Evolutionary conservation across 2,329 filamentous ascomycete genomes (phyloP).

Genomic region (Pyrenochaeta sp.): DNA sequence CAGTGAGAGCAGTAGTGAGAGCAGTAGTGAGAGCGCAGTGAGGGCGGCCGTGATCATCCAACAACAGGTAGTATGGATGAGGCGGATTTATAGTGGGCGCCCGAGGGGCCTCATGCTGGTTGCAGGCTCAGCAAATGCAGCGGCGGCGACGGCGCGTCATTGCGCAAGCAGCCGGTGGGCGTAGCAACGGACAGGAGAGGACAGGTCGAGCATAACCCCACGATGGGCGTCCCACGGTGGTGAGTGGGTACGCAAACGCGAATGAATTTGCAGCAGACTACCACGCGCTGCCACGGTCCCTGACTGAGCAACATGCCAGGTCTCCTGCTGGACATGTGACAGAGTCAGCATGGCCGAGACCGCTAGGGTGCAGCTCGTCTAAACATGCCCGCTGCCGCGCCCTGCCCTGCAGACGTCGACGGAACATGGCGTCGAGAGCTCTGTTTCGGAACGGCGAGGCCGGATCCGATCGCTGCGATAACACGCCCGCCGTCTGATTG

Average conservation of each 20-base stretch:
- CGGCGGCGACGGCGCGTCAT: too few relatives aligned
- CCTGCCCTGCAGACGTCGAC: constrained; percentile 13
- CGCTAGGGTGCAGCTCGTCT: constrained; percentile 1
- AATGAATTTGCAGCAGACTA: constrained; percentile 22
- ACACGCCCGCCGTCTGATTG: too few relatives aligned
- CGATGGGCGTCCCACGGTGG: constrained; percentile 20
- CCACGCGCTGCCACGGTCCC: constrained; percentile 17
- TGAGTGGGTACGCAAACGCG: constrained; percentile 19
- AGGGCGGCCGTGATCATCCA: not conserved
- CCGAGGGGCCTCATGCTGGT: not conserved
- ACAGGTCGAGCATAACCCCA: constrained; percentile 11
- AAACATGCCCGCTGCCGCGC: constrained; percentile 4
- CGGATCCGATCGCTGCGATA: constrained; percentile 4
- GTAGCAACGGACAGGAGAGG: too few relatives aligned
- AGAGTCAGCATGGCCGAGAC: constrained; percentile 14
- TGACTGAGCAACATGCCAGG: too few relatives aligned
- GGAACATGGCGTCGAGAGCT: too few relatives aligned
- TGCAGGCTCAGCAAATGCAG: too few relatives aligned
- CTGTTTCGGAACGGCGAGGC: constrained; percentile 11
- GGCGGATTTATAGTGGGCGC: not conserved
- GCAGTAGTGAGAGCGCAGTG: too few relatives aligned
- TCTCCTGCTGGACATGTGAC: constrained; percentile 20
- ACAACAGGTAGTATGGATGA: not conserved
- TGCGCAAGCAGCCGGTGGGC: too few relatives aligned
- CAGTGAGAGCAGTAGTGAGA: too few relatives aligned